Evolutionary conservation across 305 asterid species (phyloP).

Genomic region (Rubia peregrina): DNA sequence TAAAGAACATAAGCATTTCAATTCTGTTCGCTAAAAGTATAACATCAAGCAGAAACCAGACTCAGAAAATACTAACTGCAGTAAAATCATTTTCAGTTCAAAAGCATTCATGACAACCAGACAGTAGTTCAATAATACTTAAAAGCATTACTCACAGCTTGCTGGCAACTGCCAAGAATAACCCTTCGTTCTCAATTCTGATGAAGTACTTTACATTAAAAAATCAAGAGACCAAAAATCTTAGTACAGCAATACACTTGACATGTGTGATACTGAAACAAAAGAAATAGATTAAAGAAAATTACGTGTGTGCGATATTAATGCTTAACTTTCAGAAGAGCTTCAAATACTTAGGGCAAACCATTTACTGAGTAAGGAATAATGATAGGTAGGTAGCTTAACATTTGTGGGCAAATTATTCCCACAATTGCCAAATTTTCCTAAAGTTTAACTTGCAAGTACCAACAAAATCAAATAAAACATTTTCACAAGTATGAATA

Average conservation of each 20-base stretch:
- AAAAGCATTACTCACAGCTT: background rate
- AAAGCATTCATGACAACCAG: constrained; percentile 12
- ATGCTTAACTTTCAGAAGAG: background rate
- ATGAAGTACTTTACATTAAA: background rate
- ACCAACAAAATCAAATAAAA: background rate
- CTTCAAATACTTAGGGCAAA: background rate
- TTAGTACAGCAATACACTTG: background rate
- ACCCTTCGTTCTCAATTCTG: background rate
- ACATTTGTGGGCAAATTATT: background rate
- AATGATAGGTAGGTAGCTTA: background rate
- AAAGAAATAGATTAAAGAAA: background rate
- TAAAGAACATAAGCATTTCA: constrained; percentile 9
- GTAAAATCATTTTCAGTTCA: background rate
- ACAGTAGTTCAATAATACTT: too few relatives aligned
- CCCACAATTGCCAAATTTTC: background rate
- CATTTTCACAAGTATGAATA: background rate
- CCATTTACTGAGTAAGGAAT: background rate
- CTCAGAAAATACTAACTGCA: constrained; percentile 2
- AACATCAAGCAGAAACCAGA: constrained; percentile 4
- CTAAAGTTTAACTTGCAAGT: background rate
- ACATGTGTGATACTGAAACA: background rate
- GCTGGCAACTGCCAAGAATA: background rate
- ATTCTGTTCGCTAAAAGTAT: constrained; percentile 1
- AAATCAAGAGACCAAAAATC: background rate
- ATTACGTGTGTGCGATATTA: background rate